phyloP scores from a whole-genome alignment of 2,329 filamentous ascomycete species.

The Cucurbitaria berberidis region DNA sequence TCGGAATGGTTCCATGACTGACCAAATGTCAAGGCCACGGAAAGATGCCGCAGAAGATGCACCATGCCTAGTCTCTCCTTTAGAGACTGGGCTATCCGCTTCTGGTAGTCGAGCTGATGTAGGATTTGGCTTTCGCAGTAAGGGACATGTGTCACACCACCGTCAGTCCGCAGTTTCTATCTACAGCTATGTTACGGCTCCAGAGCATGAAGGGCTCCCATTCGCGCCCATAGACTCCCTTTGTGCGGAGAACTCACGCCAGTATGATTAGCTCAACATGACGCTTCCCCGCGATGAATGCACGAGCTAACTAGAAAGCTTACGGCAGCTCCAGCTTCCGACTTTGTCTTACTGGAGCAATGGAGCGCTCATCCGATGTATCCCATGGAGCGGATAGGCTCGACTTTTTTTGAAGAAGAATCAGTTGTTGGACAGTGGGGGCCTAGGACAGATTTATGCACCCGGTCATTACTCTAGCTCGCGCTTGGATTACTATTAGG shows the following conservation, averaged over 20 bases:
- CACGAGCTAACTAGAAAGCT: constrained; percentile 15
- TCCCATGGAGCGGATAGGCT: constrained; percentile 25
- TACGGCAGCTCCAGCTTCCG: constrained; percentile 15
- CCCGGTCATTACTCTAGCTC: constrained; percentile 8
- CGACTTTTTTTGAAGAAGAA: constrained; percentile 5
- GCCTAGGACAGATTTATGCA: not conserved
- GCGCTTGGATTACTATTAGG: constrained; percentile 1
- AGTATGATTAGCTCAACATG: constrained; percentile 17
- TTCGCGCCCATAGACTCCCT: constrained; percentile 23
- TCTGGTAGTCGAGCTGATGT: constrained; percentile 2
- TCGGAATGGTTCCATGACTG: constrained; percentile 5
- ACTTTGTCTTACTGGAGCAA: constrained; percentile 25
- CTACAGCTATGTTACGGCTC: constrained; percentile 11
- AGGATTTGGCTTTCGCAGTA: not conserved
- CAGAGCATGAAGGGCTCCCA: constrained; percentile 2
- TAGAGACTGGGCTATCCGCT: not conserved
- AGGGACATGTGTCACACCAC: constrained; percentile 18
- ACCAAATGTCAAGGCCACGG: not conserved
- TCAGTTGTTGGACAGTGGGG: too few relatives aligned
- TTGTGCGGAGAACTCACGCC: constrained; percentile 33
- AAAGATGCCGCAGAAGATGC: constrained; percentile 1
- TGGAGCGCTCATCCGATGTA: constrained; percentile 36
- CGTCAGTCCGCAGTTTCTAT: constrained; percentile 5
- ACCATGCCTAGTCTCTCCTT: constrained; percentile 1
- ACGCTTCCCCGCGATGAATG: constrained; percentile 22